phyloP scores from a whole-genome alignment of 331 rosid species.

The Erythrophleum ivorense region DNA sequence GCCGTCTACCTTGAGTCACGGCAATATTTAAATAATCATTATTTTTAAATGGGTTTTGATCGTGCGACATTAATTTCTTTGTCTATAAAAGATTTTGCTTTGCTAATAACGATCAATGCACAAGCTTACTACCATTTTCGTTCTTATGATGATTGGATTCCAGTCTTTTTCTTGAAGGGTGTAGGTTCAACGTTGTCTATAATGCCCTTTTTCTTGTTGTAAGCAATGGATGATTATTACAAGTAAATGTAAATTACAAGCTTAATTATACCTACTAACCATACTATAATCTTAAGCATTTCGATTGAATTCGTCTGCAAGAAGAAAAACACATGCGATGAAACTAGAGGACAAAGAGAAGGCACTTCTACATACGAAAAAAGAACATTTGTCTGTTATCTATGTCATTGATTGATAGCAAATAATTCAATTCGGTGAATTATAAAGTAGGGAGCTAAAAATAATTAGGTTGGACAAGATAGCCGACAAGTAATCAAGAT shows the following conservation, averaged over 20 bases:
- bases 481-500: not conserved
- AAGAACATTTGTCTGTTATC: too few relatives aligned
- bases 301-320: not conserved
- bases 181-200: not conserved
- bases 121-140: not conserved
- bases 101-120: not conserved
- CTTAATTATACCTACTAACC: not conserved
- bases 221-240: not conserved
- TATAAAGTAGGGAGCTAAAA: conserved; percentile 1
- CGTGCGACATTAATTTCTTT: too few relatives aligned
- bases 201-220: not conserved
- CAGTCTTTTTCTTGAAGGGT: not conserved
- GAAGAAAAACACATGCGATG: not conserved
- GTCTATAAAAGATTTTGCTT: too few relatives aligned
- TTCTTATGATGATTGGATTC: not conserved
- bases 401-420: too few relatives aligned
- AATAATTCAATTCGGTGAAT: not conserved
- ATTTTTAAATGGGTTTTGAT: not conserved
- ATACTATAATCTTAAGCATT: not conserved
- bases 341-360: too few relatives aligned
- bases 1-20: not conserved
- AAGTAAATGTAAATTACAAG: not conserved
- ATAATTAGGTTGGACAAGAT: conserved; percentile 27
- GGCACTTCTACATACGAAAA: too few relatives aligned
- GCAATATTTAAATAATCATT: not conserved